Evolutionary conservation across 352 stramenopile genomes (phyloP).

Genomic region (Phytophthora sansomeana): DNA sequence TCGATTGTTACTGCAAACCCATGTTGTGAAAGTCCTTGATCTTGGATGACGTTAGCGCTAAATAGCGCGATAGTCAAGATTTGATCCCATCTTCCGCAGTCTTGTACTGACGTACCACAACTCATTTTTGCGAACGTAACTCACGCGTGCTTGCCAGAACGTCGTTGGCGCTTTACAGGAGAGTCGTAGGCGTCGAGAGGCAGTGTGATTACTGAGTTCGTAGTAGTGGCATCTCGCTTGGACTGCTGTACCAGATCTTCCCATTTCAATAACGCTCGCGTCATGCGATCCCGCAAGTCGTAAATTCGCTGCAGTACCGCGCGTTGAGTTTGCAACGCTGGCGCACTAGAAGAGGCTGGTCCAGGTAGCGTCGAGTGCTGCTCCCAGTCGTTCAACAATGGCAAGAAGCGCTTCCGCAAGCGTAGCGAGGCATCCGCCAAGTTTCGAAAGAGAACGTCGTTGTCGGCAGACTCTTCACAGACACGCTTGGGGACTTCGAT

Average conservation of each 20-base stretch:
- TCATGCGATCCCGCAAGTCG: conserved; percentile 45
- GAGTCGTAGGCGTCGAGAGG: conserved; percentile 43
- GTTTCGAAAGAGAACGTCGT: conserved; percentile 67
- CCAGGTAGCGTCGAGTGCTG: conserved; percentile 38
- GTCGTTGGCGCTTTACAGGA: conserved; percentile 28
- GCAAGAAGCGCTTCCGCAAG: conserved; percentile 80
- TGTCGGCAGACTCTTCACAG: conserved; percentile 70
- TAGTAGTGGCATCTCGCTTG: conserved; percentile 6
- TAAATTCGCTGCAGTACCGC: conserved; percentile 35
- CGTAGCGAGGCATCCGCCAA: conserved; percentile 62
- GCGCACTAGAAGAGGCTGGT: background rate
- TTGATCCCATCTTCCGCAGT: too few species aligned
- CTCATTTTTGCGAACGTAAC: too few species aligned
- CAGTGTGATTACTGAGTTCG: conserved; percentile 36
- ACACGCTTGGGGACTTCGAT: conserved; percentile 68
- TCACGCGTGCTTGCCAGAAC: background rate
- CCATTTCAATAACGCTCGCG: conserved; percentile 47
- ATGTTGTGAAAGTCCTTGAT: too few species aligned
- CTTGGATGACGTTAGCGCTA: too few species aligned
- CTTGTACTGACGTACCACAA: too few species aligned
- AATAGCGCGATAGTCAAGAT: too few species aligned
- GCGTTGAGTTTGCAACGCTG: conserved; percentile 16
- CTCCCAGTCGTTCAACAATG: conserved; percentile 69
- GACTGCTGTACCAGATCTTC: conserved; percentile 40
- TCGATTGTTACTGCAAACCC: too few species aligned